Conservation (phyloP, 2,329 filamentous ascomycete species). For the Penicillium corylophilum region DNA sequence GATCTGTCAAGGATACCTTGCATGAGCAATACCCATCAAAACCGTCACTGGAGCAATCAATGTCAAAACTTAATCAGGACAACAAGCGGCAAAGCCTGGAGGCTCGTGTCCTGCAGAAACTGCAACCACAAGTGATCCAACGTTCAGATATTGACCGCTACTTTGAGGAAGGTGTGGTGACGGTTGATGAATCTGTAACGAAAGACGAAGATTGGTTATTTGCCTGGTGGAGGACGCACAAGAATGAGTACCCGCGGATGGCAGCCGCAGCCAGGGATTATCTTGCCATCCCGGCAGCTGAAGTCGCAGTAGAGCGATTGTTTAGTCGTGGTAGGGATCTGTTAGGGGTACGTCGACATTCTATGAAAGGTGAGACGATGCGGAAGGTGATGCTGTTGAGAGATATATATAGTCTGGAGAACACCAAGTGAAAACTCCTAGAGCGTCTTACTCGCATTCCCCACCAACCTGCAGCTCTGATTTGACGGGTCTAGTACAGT, state of each 20-base stretch:
- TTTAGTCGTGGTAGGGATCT: not conserved
- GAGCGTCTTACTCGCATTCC: no score
- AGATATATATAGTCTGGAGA: no score
- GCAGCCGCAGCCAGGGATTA: constrained; percentile 3
- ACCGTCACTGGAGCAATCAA: not conserved
- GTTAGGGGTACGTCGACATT: not conserved
- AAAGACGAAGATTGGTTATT: not conserved
- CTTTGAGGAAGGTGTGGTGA: not conserved
- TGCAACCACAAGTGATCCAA: not conserved
- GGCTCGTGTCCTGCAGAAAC: not conserved
- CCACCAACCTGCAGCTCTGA: no score
- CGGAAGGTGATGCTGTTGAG: not conserved
- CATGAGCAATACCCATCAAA: not conserved
- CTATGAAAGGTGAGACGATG: not conserved
- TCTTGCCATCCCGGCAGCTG: constrained; percentile 5
- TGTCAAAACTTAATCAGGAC: not conserved
- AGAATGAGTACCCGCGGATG: constrained; percentile 4
- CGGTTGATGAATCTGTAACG: not conserved
- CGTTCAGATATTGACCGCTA: not conserved
- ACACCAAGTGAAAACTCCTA: no score
- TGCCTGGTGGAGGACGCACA: constrained; percentile 3
- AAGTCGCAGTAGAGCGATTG: not conserved
- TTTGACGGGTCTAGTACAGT: no score
- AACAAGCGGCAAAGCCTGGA: not conserved
- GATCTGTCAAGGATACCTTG: not conserved